Evolutionary conservation across 1,284 basidiomycete species (phyloP).

Genomic region (Laetiporus sulphureus): DNA sequence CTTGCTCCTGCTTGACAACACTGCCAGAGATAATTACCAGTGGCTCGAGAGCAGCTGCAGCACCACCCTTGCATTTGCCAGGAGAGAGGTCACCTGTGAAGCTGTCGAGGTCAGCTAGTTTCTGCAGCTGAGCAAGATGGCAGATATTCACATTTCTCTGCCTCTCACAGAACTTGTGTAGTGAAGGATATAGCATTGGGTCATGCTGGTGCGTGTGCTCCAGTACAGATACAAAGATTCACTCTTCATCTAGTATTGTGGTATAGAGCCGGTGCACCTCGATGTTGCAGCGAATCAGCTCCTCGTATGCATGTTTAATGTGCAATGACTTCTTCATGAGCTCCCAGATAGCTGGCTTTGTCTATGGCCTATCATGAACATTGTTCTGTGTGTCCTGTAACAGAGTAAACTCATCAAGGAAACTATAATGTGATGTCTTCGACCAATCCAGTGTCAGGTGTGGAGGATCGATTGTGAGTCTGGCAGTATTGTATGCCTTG

Average conservation of each 20-base stretch:
- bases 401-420: slow-evolving; percentile 30
- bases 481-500: slow-evolving; percentile 20
- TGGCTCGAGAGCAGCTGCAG: no score
- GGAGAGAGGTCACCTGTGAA: slow-evolving; percentile 4
- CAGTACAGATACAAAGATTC: slow-evolving; percentile 4
- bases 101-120: slow-evolving; percentile 6
- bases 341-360: slow-evolving; percentile 17
- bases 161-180: slow-evolving; percentile 2
- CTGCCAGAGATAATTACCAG: no score
- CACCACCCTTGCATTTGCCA: not conserved
- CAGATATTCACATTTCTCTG: slow-evolving; percentile 8
- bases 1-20: no score
- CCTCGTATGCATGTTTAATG: slow-evolving; percentile 26
- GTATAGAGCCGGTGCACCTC: slow-evolving; percentile 24
- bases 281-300: slow-evolving; percentile 25
- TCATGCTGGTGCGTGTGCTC: not conserved
- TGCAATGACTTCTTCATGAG: slow-evolving; percentile 22
- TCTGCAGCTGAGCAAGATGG: slow-evolving; percentile 6
- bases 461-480: slow-evolving; percentile 18
- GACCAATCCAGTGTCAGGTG: slow-evolving; percentile 21
- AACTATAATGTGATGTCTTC: slow-evolving; percentile 24
- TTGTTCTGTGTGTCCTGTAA: slow-evolving; percentile 26
- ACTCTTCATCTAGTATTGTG: slow-evolving; percentile 23
- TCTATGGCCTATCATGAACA: slow-evolving; percentile 24
- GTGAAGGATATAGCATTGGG: slow-evolving; percentile 2